phyloP scores from a whole-genome alignment of 2,329 filamentous ascomycete species.

The Hypomyces perniciosus region DNA sequence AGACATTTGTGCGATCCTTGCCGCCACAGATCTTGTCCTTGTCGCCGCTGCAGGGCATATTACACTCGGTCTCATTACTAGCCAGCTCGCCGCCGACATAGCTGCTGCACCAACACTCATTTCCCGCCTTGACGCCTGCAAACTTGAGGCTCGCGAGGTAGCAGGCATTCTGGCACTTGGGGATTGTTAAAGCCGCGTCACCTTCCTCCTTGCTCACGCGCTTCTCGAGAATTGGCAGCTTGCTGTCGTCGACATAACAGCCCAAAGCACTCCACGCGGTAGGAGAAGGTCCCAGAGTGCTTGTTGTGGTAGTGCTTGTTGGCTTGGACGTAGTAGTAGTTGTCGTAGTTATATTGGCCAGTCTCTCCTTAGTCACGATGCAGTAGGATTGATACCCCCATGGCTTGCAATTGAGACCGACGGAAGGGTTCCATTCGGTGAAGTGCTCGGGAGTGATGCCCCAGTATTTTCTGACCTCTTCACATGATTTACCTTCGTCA shows the following conservation, averaged over 20 bases:
- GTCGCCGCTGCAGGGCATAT: slow-evolving; percentile 15
- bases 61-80: slow-evolving; percentile 12
- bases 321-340: neutral
- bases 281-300: slow-evolving; percentile 6
- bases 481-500: neutral
- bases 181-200: neutral
- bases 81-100: slow-evolving; percentile 12
- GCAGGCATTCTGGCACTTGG: slow-evolving; percentile 8
- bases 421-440: slow-evolving; percentile 11
- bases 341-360: slow-evolving; percentile 1
- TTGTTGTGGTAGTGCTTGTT: slow-evolving; percentile 1
- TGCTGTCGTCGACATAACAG: slow-evolving; percentile 9
- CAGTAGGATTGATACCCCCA: slow-evolving; percentile 11
- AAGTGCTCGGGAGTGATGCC: slow-evolving; percentile 8
- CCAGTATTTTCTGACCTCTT: neutral
- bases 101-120: slow-evolving; percentile 17
- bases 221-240: slow-evolving; percentile 5
- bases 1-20: slow-evolving; percentile 14
- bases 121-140: slow-evolving; percentile 15
- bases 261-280: slow-evolving; percentile 9
- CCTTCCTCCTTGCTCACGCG: neutral
- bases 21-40: slow-evolving; percentile 15
- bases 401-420: slow-evolving; percentile 10
- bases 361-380: slow-evolving; percentile 8
- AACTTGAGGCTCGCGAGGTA: slow-evolving; percentile 6